phyloP scores from a whole-genome alignment of 202 grass and related monocot species.

The Zoysia matrella region DNA sequence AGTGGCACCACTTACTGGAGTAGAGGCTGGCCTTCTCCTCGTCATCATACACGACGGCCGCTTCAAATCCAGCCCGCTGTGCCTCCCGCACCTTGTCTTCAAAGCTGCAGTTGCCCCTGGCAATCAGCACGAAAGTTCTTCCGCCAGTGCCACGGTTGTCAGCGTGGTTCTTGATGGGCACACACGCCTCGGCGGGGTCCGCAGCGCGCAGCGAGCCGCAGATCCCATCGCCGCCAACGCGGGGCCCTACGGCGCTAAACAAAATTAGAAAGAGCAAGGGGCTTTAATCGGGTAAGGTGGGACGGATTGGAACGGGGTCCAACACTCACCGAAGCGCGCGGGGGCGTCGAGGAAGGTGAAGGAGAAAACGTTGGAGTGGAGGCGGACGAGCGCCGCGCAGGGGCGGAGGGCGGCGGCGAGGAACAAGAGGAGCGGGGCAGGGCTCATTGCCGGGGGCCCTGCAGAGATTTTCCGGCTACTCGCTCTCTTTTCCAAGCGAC shows the following conservation, averaged over 20 bases:
- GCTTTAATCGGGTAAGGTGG: neutral
- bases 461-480: no score
- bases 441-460: constrained; percentile 34
- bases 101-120: constrained; percentile 77
- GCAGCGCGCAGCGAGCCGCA: constrained; percentile 71
- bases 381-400: constrained; percentile 29
- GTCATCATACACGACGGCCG: constrained; percentile 58
- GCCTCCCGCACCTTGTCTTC: constrained; percentile 73
- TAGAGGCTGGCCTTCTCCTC: neutral
- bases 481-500: no score
- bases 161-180: constrained; percentile 40
- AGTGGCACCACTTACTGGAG: neutral
- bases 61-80: constrained; percentile 71
- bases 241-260: constrained; percentile 49
- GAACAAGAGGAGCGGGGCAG: constrained; percentile 21
- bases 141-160: neutral
- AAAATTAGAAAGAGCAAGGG: neutral
- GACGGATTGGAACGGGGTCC: no score
- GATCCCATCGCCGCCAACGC: constrained; percentile 58
- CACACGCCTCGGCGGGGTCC: constrained; percentile 65
- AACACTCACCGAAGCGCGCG: constrained; percentile 63
- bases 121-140: constrained; percentile 64
- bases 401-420: constrained; percentile 30
- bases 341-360: constrained; percentile 74
- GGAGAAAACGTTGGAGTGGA: constrained; percentile 55